Base-by-base conservation (phyloP, 192 early-diverging fungal genomes). In the Coemansia sp. region DNA sequence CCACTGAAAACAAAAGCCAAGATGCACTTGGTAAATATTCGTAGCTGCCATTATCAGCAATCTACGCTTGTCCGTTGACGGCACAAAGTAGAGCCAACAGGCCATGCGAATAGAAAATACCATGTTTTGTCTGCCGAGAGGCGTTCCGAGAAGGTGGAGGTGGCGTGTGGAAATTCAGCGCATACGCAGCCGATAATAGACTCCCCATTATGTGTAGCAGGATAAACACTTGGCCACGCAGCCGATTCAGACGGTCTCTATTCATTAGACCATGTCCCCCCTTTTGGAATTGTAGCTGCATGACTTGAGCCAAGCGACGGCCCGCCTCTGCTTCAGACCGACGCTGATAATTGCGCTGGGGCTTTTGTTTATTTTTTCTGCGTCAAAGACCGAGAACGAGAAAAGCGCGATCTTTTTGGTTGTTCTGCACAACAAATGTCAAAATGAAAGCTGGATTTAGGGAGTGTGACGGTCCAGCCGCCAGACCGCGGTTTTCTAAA, bases 81-180 rank as follows among this genome's bases (percentile, higher is more conserved):
- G 6, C 23, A 26, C 23, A 55, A 26, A 7, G 30, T 10, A 55
- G 52, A 12, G 14, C 3, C 6, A 55, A 26, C 30, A 20, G 24
- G 23, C 7, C 52, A 26, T 14, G 23, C 52, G 23, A 55, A 55
- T 21, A 23, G 52, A 39, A 8, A 26, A 26, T 26, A 6, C 3
- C n/a, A 26, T 26, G 4, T 8, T 21, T n/a, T 55, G 52, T 55
- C 30, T 10, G 52, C 52, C 30, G 52, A 23, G 52, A 23, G 52
- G 52, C 52, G 52, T 55, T 55, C 52, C 52, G 52, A 55, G 45
- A 55, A 55, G 30, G 52, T 55, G 52, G 52, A 55, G 52, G 52
- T 55, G 52, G 52, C 52, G 52, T 55, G 52, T 55, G 52, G 4
- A 12, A 24, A 55, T 55, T 26, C 52, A 55, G 21, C n/a, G 52